Conservation (phyloP, 768 basidiomycete genomes). For the Boletus edulis region DNA sequence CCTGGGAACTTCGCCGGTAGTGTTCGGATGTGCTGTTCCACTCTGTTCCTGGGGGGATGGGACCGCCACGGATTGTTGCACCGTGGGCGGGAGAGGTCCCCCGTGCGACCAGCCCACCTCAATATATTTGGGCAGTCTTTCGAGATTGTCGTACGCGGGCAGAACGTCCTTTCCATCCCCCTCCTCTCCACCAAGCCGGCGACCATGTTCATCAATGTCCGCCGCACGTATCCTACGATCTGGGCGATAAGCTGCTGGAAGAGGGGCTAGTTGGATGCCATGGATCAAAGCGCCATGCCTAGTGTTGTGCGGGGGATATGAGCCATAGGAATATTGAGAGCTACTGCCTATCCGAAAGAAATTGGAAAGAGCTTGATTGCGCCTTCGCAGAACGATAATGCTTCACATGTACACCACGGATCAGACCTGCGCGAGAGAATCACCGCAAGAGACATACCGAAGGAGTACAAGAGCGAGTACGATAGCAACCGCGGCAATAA, state of each 20-base stretch:
- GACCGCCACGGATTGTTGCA: background rate
- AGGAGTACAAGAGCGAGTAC: constrained; percentile 15
- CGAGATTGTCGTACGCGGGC: constrained; percentile 45
- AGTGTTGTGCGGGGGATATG: background rate
- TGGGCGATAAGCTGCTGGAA: constrained; percentile 21
- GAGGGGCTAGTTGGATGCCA: constrained; percentile 16
- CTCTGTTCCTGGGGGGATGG: background rate
- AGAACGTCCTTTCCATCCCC: constrained; percentile 43
- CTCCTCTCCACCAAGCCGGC: constrained; percentile 35
- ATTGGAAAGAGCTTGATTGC: constrained; percentile 9
- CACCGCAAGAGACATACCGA: constrained; percentile 13
- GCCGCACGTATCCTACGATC: constrained; percentile 29
- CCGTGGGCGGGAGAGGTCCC: background rate
- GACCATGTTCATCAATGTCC: constrained; percentile 41
- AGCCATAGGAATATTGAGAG: background rate
- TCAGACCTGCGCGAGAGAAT: constrained; percentile 2
- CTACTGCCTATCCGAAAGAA: constrained; percentile 19
- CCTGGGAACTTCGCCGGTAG: too few species aligned
- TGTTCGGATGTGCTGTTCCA: background rate
- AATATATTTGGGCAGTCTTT: constrained; percentile 47
- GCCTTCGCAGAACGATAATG: constrained; percentile 23
- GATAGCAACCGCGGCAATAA: constrained; percentile 16
- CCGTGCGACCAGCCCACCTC: constrained; percentile 19
- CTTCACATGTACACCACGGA: constrained; percentile 1
- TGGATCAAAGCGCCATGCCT: constrained; percentile 10